These are phyloP conservation scores for Pleurostoma richardsiae DNA, from an alignment of 2,329 filamentous ascomycete genomes.

Conservation along the genomic window DNA sequence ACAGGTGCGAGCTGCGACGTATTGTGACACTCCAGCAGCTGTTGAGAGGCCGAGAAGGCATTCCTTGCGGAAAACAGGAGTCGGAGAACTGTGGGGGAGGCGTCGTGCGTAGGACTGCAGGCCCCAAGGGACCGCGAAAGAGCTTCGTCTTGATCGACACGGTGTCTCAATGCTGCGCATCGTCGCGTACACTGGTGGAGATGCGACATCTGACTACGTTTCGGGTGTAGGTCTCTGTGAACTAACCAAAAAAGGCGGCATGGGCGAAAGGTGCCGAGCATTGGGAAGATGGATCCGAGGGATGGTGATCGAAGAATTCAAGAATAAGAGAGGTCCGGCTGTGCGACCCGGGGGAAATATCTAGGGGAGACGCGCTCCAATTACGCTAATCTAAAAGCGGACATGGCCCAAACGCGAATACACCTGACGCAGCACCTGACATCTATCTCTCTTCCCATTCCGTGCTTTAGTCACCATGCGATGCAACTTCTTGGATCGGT, in stretches of 20 bases:
- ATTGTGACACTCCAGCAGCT: slow-evolving; percentile 32
- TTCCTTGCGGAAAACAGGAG: slow-evolving; percentile 65
- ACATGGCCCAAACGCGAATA: too few relatives aligned
- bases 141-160: slow-evolving; percentile 25
- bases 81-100: slow-evolving; percentile 79
- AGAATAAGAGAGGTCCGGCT: slow-evolving; percentile 1
- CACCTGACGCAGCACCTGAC: not conserved
- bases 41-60: slow-evolving; percentile 44
- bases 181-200: slow-evolving; percentile 25
- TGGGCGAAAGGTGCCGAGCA: slow-evolving; percentile 10
- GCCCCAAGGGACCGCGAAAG: slow-evolving; percentile 36
- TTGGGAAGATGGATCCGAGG: slow-evolving; percentile 13
- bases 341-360: too few relatives aligned
- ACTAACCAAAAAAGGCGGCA: not conserved
- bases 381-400: not conserved
- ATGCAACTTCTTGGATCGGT: not conserved
- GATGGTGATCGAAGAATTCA: slow-evolving; percentile 5
- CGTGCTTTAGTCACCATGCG: slow-evolving; percentile 2
- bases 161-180: not conserved
- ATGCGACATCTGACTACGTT: slow-evolving; percentile 17
- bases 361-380: too few relatives aligned
- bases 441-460: too few relatives aligned
- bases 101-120: slow-evolving; percentile 54
- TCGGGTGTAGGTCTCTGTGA: slow-evolving; percentile 14
- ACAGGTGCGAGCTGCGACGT: slow-evolving; percentile 60